Base-by-base conservation (phyloP, 2,329 filamentous ascomycete species). In the Sclerotinia subarctica region DNA sequence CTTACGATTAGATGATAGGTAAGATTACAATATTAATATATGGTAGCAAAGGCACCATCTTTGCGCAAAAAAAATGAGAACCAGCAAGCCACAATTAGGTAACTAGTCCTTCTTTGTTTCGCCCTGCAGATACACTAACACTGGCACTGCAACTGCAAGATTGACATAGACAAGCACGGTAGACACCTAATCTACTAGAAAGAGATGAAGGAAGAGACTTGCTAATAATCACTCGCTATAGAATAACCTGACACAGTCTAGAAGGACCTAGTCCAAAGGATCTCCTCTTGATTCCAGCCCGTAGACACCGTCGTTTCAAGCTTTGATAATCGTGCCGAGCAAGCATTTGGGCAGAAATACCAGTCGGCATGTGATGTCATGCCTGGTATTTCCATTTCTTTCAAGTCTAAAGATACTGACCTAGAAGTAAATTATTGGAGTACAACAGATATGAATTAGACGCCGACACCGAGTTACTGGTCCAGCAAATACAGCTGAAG, bases 251-350 rank as follows among this genome's bases (percentile, higher is more conserved):
- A 63, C 51, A 51, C 46, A 63, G 11, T 26, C 46, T 42, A 51
- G 29, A 51, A 63, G 32, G 17, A 38, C 38, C 38, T 26, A 47
- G 58, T 49, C 29, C 47, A 62, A 60, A 19, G 44, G 6, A 51
- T 26, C 46, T 38, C n/a, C 21, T 51, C 26, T 51, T 17, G 3
- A 38, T 38, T 49, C n/a, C 53, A 46, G 51, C 21, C 46, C 29
- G 15, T 51, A 38, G 29, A 63, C 46, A 63, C n/a, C 46, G 32
- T 49, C 32, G 59, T 63, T 63, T 63, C 59, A 63, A 21, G n/a
- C 21, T 35, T 32, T 38, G 21, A 35, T 46, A 21, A 38, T 46
- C 59, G 15, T 26, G 10, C 53, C 32, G 32, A n/a, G 46, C 51
- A 63, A 38, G 47, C 21, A 26, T 13, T 26, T 63, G 32, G 15